These are phyloP conservation scores for Penicillium nordicum DNA, from an alignment of 2,329 filamentous ascomycete species.

Conservation along the genomic window DNA sequence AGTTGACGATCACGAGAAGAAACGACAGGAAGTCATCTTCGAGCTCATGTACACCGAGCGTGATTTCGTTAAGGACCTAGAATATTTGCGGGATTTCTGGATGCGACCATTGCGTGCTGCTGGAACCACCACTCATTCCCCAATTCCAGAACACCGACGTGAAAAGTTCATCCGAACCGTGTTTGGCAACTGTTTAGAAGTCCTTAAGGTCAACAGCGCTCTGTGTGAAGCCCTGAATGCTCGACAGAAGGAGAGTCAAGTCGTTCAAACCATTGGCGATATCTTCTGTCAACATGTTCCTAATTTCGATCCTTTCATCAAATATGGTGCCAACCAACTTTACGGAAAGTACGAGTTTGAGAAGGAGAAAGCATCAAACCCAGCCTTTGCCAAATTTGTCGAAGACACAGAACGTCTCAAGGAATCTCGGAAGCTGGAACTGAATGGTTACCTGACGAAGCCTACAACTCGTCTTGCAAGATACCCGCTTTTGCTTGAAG, in stretches of 20 bases:
- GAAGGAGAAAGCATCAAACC: constrained; percentile 84
- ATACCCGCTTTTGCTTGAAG: constrained; percentile 88
- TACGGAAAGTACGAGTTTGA: constrained; percentile 98
- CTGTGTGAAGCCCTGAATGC: constrained; percentile 86
- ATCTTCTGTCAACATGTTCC: constrained; percentile 91
- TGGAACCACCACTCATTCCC: constrained; percentile 62
- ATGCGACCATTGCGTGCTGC: constrained; percentile 83
- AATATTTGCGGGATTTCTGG: constrained; percentile 98
- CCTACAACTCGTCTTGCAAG: constrained; percentile 91
- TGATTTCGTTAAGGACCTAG: constrained; percentile 97
- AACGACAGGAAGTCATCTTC: constrained; percentile 95
- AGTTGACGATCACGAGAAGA: constrained; percentile 88
- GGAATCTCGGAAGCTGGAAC: constrained; percentile 91
- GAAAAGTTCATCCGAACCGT: constrained; percentile 92
- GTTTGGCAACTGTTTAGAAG: constrained; percentile 93
- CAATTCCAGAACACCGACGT: constrained; percentile 80
- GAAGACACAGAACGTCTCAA: constrained; percentile 95
- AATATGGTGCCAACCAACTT: constrained; percentile 91
- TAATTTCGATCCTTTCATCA: constrained; percentile 91
- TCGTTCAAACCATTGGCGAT: constrained; percentile 87
- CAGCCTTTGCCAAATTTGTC: constrained; percentile 82
- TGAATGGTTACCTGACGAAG: constrained; percentile 97
- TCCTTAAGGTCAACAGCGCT: constrained; percentile 84
- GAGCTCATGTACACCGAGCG: constrained; percentile 98
- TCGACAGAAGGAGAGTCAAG: constrained; percentile 82